A percentile compares a stretch with the other conserved stretches of the same genome.
Evolutionary conservation across 1,284 basidiomycete species (phyloP).

Genomic region (Ganoderma leucocontextum): DNA sequence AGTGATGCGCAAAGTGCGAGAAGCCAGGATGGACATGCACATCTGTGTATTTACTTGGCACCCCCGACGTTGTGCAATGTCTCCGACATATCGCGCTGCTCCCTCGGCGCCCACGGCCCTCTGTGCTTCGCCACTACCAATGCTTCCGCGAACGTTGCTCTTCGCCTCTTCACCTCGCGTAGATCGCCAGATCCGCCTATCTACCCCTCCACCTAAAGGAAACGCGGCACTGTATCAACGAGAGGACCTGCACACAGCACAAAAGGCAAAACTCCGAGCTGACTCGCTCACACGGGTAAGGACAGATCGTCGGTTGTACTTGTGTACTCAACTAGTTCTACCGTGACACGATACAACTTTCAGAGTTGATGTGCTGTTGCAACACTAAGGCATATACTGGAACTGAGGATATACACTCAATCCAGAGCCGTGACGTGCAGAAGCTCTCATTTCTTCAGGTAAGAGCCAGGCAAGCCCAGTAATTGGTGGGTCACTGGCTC

Average conservation of each 20-base stretch:
- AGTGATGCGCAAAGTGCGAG: background rate
- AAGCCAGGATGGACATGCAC: conserved; percentile 4
- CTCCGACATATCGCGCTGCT: conserved; percentile 1
- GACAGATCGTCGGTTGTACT: background rate
- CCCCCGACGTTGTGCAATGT: conserved; percentile 9
- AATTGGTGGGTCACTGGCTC: conserved; percentile 3
- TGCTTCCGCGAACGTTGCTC: conserved; percentile 17
- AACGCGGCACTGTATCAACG: background rate
- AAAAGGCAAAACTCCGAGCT: background rate
- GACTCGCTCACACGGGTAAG: background rate
- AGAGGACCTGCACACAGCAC: background rate
- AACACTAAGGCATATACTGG: background rate
- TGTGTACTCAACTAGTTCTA: background rate
- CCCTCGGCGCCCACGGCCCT: conserved; percentile 7
- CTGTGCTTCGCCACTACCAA: conserved; percentile 14
- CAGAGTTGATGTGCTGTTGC: background rate
- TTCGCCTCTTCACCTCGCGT: background rate
- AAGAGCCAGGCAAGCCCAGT: background rate
- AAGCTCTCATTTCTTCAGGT: background rate
- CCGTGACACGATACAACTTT: background rate
- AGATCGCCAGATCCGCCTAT: conserved; percentile 7
- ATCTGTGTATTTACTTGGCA: conserved; percentile 18
- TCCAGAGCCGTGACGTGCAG: background rate
- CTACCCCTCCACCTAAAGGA: background rate
- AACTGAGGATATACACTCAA: background rate